Evolutionary conservation across 345 rosid genomes (phyloP), one percentile per base, ranked within the genome.

Genomic region (Barbarea vulgaris): DNA sequence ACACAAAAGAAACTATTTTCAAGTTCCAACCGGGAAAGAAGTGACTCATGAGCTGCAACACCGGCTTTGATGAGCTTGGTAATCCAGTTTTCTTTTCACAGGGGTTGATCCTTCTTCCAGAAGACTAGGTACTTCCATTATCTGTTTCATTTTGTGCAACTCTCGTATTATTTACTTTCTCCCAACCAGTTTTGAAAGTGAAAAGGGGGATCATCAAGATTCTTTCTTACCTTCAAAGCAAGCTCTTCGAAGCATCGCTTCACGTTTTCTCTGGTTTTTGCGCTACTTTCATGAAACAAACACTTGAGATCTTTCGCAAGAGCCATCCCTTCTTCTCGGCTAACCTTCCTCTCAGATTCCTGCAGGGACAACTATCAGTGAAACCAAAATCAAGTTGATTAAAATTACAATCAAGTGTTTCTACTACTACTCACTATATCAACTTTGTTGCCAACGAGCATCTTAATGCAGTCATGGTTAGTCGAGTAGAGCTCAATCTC

Each of bases 371-470:
- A n/a, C 1, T 48, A 13, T 64, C 2, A 28, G 59, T 33, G 28
- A 57, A 55, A 64, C 62, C 59, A 1, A 57, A n/a, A 46, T 47
- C 68, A 69, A 44, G 56, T 27, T 31, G 9, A 52, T 31, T 33
- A 36, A 21, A 50, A 33, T 27, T 37, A 31, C 59, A 21, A 64
- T 17, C 7, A 27, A 27, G 55, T 71, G 13, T 17, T 42, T 31
- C 69, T 42, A 61, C 10, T 52, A 39, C 31, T 34, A 80, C 91
- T 83, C 70, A 88, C 96, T 86, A 67, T 88, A 57, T 93, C 96
- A 34, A 93, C 88, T 82, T 93, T 93, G 66, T 90, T 93, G 68
- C 98, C 98, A 80, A 93, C 93, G 34, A 90, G 83, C 77, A 93
- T 74, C 79, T 83, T 90, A 70, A 90, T 67, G 70, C 95, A 87